Percentiles rank a stretch among this genome's conserved stretches.
Conservation (phyloP, 139 green algal genomes). For the Chlorella ohadii region DNA sequence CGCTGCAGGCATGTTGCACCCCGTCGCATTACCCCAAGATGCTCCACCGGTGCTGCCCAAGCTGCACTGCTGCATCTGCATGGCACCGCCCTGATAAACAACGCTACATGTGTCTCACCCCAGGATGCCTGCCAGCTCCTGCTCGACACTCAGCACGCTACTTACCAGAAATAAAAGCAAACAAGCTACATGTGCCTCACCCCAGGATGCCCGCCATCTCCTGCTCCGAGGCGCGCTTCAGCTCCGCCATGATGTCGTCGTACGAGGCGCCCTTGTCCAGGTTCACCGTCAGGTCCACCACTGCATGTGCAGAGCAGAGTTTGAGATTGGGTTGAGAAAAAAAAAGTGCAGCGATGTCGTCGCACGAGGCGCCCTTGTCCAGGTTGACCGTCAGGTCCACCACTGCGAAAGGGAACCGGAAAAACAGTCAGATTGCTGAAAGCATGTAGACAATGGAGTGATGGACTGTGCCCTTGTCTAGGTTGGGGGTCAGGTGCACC, state of each 20-base stretch:
- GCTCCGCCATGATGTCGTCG: conserved; percentile 89
- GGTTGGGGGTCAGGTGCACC: conserved; percentile 81
- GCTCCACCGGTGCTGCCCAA: too few species aligned
- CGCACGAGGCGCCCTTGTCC: conserved; percentile 87
- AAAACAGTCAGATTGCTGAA: too few species aligned
- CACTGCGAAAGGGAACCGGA: conserved; percentile 70
- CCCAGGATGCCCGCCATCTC: conserved; percentile 89
- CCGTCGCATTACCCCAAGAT: too few species aligned
- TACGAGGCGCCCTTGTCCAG: conserved; percentile 90
- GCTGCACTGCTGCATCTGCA: too few species aligned
- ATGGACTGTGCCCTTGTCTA: conserved; percentile 89
- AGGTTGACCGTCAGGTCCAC: conserved; percentile 94
- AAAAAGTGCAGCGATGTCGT: conserved; percentile 74
- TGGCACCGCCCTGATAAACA: too few species aligned
- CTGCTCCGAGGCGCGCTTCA: conserved; percentile 83
- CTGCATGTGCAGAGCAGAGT: conserved; percentile 37
- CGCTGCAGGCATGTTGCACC: too few species aligned
- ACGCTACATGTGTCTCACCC: background rate
- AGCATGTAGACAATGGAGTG: conserved; percentile 90
- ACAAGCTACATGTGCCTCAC: conserved; percentile 22
- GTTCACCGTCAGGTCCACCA: conserved; percentile 93
- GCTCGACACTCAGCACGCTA: too few species aligned
- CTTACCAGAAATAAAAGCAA: too few species aligned
- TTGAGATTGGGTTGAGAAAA: background rate
- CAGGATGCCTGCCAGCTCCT: background rate